Base-by-base conservation (phyloP, 2,329 filamentous ascomycete species). In the Epichloe coenophiala region DNA sequence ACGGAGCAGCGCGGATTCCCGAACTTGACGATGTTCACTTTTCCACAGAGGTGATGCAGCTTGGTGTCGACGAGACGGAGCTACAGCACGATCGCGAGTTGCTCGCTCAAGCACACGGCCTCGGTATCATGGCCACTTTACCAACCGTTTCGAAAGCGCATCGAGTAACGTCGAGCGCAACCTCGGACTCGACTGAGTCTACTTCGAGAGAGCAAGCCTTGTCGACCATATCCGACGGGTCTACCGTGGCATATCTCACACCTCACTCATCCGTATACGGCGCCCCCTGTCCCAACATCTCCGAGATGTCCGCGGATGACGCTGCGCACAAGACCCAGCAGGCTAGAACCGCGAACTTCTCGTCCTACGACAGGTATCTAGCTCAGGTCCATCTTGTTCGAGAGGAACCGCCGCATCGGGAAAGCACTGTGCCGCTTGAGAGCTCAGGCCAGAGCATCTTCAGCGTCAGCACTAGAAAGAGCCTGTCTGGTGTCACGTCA, bases 281-380 rank as follows among this genome's bases (percentile, higher is more conserved):
- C 7, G 59, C 56, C 3, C 51, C 56, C 2, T 58, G 54, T 37
- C 55, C 58, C 5, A 47, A 45, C 15, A 15, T 23, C 7, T 49
- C 47, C n/a, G n/a, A n/a, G n/a, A n/a, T n/a, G n/a, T 47, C 54
- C 58, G 19, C 37, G 48, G 27, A 52, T 45, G 19, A 42, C 33
- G 39, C 44, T 51, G 9, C 47, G 42, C 35, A 42, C 41, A 31
- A 47, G 47, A 59, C 56, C 50, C 59, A 67, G 49, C 66, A n/a
- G n/a, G n/a, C 68, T 38, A 69, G 67, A 53, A 67, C 60, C 37
- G 60, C 74, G 27, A 73, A 62, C 51, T 78, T 79, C 55, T 64
- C 68, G 6, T 68, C 71, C 31, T 80, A 79, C 56, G 75, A 80
- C 35, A 71, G 66, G 53, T 78, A 76, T 53, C 57, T 79, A 37